Evolutionary conservation across 331 rosid species (phyloP).

Genomic region (Dryas integrifolia): DNA sequence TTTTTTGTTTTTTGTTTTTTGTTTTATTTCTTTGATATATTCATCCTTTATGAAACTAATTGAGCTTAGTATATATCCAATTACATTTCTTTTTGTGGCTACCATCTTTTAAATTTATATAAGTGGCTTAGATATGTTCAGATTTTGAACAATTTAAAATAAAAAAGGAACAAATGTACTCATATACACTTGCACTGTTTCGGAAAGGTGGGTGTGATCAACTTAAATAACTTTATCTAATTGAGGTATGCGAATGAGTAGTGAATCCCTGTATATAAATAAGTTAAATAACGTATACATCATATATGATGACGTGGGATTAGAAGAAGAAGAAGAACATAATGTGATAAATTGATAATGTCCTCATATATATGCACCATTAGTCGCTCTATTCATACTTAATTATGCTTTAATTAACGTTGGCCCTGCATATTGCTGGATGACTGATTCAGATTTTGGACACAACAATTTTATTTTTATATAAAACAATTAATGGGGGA

Average conservation of each 20-base stretch:
- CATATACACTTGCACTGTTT: neutral
- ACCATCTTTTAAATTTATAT: neutral
- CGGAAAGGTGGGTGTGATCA: conserved; percentile 9
- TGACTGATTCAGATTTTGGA: neutral
- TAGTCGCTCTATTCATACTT: too few species aligned
- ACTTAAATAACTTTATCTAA: neutral
- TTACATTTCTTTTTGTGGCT: neutral
- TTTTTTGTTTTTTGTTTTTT: neutral
- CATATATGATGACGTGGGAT: neutral
- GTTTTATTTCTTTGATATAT: neutral
- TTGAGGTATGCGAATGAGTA: neutral
- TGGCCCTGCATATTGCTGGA: neutral
- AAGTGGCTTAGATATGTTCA: neutral
- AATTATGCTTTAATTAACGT: neutral
- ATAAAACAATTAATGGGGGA: neutral
- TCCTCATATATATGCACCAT: neutral
- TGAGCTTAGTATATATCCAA: neutral
- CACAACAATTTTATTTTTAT: too few species aligned
- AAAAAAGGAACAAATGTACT: neutral
- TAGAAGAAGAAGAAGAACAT: too few species aligned
- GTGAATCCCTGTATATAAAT: too few species aligned
- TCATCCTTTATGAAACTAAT: neutral
- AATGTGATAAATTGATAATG: neutral
- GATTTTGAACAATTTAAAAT: neutral
- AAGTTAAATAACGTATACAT: neutral